Percentiles rank a stretch among this genome's conserved stretches.
Evolutionary conservation across 2,329 filamentous ascomycete species (phyloP).

Genomic region (Paraconiothyrium brasiliense): DNA sequence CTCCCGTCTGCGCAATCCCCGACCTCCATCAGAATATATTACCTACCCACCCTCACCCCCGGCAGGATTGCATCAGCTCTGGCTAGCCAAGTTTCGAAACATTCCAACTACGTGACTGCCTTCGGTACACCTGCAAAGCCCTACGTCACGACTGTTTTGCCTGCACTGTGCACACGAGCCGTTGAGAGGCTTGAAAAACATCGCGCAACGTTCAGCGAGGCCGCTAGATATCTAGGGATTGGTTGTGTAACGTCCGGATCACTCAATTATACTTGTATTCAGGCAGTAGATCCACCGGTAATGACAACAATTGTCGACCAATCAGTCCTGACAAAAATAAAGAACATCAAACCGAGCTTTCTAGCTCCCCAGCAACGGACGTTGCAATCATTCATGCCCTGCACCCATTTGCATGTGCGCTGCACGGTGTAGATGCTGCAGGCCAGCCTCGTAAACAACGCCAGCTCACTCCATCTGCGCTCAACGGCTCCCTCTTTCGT

Average conservation of each 20-base stretch:
- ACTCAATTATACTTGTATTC: slow-evolving; percentile 19
- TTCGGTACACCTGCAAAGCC: neutral
- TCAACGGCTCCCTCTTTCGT: slow-evolving; percentile 18
- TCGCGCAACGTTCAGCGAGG: neutral
- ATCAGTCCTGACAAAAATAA: slow-evolving; percentile 15
- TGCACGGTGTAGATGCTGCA: slow-evolving; percentile 19
- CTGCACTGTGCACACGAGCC: neutral
- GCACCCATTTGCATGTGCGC: slow-evolving; percentile 2
- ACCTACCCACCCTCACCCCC: slow-evolving; percentile 28
- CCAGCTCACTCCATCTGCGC: slow-evolving; percentile 19
- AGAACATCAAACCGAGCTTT: slow-evolving; percentile 20
- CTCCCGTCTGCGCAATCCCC: slow-evolving; percentile 33
- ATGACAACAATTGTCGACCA: slow-evolving; percentile 23
- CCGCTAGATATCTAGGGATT: neutral
- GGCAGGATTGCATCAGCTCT: neutral
- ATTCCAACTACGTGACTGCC: slow-evolving; percentile 1
- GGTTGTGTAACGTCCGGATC: slow-evolving; percentile 7
- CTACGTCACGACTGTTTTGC: neutral
- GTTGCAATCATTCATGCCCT: slow-evolving; percentile 19
- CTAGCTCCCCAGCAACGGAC: slow-evolving; percentile 21
- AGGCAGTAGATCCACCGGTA: slow-evolving; percentile 29
- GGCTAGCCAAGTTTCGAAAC: neutral
- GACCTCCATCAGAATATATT: slow-evolving; percentile 43
- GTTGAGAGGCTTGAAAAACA: no score
- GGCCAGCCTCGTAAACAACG: slow-evolving; percentile 25